Evolutionary conservation across 1,284 basidiomycete genomes (phyloP), one percentile per base, ranked within the genome.

Genomic region (Moniliophthora roreri): DNA sequence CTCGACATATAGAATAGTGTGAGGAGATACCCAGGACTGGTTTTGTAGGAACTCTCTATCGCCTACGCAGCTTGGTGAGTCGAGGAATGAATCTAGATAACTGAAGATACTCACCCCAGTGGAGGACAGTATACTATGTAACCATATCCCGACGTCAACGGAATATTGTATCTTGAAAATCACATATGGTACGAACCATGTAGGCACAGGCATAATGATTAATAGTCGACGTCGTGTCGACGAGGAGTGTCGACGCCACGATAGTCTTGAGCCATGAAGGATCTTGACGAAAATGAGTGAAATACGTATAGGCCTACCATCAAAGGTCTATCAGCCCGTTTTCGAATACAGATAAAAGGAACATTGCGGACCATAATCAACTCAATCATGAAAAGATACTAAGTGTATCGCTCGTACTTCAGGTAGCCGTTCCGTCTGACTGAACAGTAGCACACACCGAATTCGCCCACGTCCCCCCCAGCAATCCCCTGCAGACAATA

Each of bases 301-400:
- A 44, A 44, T 44, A 44, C 24, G 20, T 18, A 23, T 21, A 9
- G 21, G 23, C 41, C 41, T 44, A 21, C 39, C 11, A 18, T 40
- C 1, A 18, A 15, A 18, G 39, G 5, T 1, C 10, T 9, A 21
- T 9, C 39, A 10, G 16, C n/a, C 11, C 39, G 11, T 18, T 18
- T 40, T 16, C 9, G 39, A 15, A 18, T 16, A 9, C 2, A 21
- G 9, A 16, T 37, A 37, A 16, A 2, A 40, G 9, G 16, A 18
- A 9, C 21, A 18, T 9, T 16, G 16, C 39, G 10, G 20, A 24
- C 41, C 41, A 44, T 44, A 24, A 44, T 26, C 24, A 44, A 13
- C 23, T 44, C 41, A 26, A 44, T 44, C 41, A 44, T 44, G 23
- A 44, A 44, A 9, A 44, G 41, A 24, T 44, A 44, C 41, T 44